Percentiles rank a stretch among this genome's conserved stretches.
Evolutionary conservation across 495 filamentous ascomycete species (phyloP).

Genomic region (Penicillium waksmanii): DNA sequence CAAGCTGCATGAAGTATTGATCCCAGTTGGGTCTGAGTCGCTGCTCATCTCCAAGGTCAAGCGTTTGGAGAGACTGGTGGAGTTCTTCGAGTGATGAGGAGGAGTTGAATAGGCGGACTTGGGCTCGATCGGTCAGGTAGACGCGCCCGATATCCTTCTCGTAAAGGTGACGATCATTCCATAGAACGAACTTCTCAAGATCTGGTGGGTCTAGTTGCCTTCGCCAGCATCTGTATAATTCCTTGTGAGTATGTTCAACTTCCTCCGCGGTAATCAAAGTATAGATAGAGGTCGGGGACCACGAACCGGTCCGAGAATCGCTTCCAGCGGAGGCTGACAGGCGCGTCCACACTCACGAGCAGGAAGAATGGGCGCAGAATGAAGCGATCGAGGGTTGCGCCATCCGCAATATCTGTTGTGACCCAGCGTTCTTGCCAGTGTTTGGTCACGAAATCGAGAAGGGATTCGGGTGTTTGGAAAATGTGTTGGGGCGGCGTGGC

Average conservation of each 20-base stretch:
- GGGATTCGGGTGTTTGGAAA: constrained; percentile 62
- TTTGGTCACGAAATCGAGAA: constrained; percentile 85
- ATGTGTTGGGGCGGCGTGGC: constrained; percentile 30
- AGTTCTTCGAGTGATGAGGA: constrained; percentile 71
- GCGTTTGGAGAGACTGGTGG: constrained; percentile 63
- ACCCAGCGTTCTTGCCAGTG: constrained; percentile 83
- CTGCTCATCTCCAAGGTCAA: constrained; percentile 76
- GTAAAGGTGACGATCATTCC: constrained; percentile 80
- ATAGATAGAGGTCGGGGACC: neutral
- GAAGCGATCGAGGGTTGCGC: constrained; percentile 69
- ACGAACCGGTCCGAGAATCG: constrained; percentile 63
- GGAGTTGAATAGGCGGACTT: constrained; percentile 83
- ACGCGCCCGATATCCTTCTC: constrained; percentile 65
- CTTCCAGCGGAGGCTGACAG: constrained; percentile 78
- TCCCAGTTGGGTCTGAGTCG: constrained; percentile 94
- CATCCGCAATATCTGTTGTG: constrained; percentile 76
- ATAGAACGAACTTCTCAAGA: constrained; percentile 76
- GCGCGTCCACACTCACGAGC: constrained; percentile 88
- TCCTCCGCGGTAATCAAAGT: neutral
- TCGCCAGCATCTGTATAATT: constrained; percentile 42
- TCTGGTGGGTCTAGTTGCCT: constrained; percentile 51
- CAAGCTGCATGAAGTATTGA: constrained; percentile 95
- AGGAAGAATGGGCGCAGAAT: constrained; percentile 87
- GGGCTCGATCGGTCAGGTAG: constrained; percentile 74
- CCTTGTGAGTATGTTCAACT: constrained; percentile 11